These are phyloP conservation scores for Ceratocystis diversiconidia DNA, from an alignment of 2,329 filamentous ascomycete species.

Conservation along the genomic window DNA sequence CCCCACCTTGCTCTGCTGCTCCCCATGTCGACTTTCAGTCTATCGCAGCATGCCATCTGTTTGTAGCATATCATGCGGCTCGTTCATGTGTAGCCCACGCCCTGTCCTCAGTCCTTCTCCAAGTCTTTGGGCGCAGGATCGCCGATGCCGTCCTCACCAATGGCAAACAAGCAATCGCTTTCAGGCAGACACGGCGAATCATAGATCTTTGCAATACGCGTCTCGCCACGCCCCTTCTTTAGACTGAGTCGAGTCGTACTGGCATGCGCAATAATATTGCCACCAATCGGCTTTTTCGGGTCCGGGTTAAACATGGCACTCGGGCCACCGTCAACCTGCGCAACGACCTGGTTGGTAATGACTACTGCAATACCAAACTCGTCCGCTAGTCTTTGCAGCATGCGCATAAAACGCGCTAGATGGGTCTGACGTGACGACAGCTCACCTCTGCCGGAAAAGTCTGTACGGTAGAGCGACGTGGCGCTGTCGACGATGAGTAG, in stretches of 20 bases:
- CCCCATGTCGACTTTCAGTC: background rate
- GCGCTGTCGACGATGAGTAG: constrained; percentile 92
- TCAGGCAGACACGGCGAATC: constrained; percentile 95
- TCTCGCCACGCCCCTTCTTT: constrained; percentile 92
- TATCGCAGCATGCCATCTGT: background rate
- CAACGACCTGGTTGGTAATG: constrained; percentile 97
- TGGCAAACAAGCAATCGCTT: constrained; percentile 91
- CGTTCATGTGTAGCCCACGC: background rate
- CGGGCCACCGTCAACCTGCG: constrained; percentile 91
- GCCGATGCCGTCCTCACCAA: constrained; percentile 91
- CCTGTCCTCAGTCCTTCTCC: constrained; percentile 53
- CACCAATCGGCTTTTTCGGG: constrained; percentile 96
- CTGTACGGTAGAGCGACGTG: constrained; percentile 86
- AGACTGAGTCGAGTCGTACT: constrained; percentile 88
- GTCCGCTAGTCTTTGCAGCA: constrained; percentile 60
- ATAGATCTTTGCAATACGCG: constrained; percentile 96
- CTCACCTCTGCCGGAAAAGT: constrained; percentile 93
- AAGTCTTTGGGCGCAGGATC: constrained; percentile 91
- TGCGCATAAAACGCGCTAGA: constrained; percentile 77
- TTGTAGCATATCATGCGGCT: background rate
- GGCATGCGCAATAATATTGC: constrained; percentile 96
- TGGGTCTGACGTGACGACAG: constrained; percentile 86
- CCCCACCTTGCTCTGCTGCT: background rate
- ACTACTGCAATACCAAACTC: constrained; percentile 95
- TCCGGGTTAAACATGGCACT: constrained; percentile 99